Evolutionary conservation across 176 grass and related monocot species (phyloP), one percentile per base, ranked within the genome.

Genomic region (Thalia dealbata): DNA sequence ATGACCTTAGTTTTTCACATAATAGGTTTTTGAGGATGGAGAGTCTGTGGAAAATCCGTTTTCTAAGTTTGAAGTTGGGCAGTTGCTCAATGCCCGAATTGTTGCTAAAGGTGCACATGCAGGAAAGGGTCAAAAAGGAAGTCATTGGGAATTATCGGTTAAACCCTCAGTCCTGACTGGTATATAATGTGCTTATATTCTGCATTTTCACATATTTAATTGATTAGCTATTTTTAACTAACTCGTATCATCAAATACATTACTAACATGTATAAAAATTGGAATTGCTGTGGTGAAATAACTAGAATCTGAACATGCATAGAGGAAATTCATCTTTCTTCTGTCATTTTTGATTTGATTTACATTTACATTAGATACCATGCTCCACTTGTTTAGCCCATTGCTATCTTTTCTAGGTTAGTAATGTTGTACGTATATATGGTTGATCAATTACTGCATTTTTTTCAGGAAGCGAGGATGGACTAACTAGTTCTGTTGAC

Each of bases 121-220:
- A 76, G 73, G 73, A 75, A 97, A 88, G 74, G 75, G 70, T 76
- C 51, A 69, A 60, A 97, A 88, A 86, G 76, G 59, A 44, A 86
- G 73, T 62, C 64, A 77, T 67, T 97, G 85, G 84, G 89, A 97
- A 80, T 74, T 97, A 75, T 97, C 93, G 60, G 71, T 97, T 81
- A 97, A 61, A 84, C 85, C 93, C 19, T 92, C 85, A 69, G 41
- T 92, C 54, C 73, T 90, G 76, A 32, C 79, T 42, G 79, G 89
- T 97, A 91, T 52, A 38, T 43, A 2, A 13, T 13, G 24, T 26
- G 7, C 22, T 62, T 62, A 12, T 22, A 62, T 25, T 22, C 25
- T 62, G 12, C 25, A 64, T 15, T 29, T 29, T 4, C 12, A 35
- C 28, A 6, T 6, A 15, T 58, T 18, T 48, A 48, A 48, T 10